Evolutionary conservation across 352 stramenopile genomes (phyloP), one percentile per base, ranked within the genome.

Genomic region (Phytophthora pseudosyringae): DNA sequence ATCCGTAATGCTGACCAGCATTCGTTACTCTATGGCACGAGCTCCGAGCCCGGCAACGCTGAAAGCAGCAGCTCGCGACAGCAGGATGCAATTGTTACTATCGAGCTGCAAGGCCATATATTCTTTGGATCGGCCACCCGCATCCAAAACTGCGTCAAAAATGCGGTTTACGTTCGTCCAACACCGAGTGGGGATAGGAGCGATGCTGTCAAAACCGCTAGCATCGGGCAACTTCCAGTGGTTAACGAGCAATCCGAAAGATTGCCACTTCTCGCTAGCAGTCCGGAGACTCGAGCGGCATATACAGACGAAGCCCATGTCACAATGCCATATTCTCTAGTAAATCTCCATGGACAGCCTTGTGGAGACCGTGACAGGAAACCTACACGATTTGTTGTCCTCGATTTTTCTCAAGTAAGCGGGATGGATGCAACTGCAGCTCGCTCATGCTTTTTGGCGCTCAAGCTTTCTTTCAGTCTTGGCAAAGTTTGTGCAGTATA

Each of bases 351-450:
- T 33, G 75, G 77, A 12, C 36, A 77, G 5, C 29, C 57, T 9
- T 81, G 72, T 41, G 39, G n/a, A 28, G 76, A 87, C 40, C 46
- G 16, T 21, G 58, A 69, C 13, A 64, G 68, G 18, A 57, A 39
- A n/a, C 59, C 60, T n/a, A 90, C 81, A 16, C 78, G 66, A 33
- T 91, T 86, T 70, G 68, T 93, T 49, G 77, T 95, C 32, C 71
- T 95, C 28, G 85, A 95, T 56, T 94, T 95, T 53, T 76, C 79
- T 15, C 71, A 75, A 46, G 86, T 95, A n/a, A 93, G 71, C 4
- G 86, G 87, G 1, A 76, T 95, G 64, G 87, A 95, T 56, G 83
- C 84, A 10, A 95, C 87, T 4, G 86, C 87, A 13, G 81, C 84
- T 2, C 66, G 85, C 6, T 89, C 79, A 1, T 91, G 83, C 45